Base-by-base conservation (phyloP, 805 yeast species). In the Pichia californica region DNA sequence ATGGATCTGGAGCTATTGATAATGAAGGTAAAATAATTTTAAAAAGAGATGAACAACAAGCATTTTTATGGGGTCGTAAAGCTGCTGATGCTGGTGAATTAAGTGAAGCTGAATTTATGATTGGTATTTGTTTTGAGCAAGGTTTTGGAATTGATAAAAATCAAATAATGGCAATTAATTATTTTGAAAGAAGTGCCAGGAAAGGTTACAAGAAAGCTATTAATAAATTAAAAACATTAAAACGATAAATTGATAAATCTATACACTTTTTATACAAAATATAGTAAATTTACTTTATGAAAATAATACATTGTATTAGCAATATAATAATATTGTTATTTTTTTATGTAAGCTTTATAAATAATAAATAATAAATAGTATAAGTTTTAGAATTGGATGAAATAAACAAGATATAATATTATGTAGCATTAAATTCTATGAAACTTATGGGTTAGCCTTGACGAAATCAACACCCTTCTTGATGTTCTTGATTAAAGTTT, bases 401-500 rank as follows among this genome's bases (percentile, higher is more conserved):
- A 23, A 23, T 23, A 23, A 23, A 23, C 9, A 3, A 23, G 2
- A 23, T 23, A 23, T 23, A 23, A 6, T 21, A 21, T 23, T 23
- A 7, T 7, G 6, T 3, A 7, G 6, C 9, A 7, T 9, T 7
- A 7, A 7, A 7, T 23, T 23, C 25, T 23, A 23, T 23, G 23
- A 16, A 42, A 43, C n/a, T 21, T 71, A 76, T 69, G 82, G 82
- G 76, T 79, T 76, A 61, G 75, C 77, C 68, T 76, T 71, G 58
- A 86, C 89, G 62, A 91, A 93, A 47, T 80, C 83, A 59, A 81
- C 79, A 76, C 98, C 99, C 83, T 93, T 93, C 63, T 79, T 75
- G 69, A 89, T 88, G 81, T 88, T 89, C 73, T 80, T 80, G 72
- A 81, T 76, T 67, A 89, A 79, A 55, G 96, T 89, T 64, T 83